Conservation (phyloP, 257 asterid genomes). For the Jaltomata sinuosa region DNA sequence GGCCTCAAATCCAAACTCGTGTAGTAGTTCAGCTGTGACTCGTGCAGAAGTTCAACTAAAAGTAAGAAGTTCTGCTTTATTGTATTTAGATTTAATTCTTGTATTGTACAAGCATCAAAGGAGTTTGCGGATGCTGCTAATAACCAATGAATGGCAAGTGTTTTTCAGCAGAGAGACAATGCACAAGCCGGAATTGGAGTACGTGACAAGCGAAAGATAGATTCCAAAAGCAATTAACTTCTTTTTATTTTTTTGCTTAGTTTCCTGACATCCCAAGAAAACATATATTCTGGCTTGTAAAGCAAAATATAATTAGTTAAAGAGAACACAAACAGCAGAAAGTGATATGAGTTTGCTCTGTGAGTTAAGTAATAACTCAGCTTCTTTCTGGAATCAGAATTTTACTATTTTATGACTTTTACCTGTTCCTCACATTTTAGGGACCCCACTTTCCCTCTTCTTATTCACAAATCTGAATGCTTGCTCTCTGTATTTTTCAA, state of each 20-base stretch:
- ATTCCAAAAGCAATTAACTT: not conserved
- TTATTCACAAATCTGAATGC: not conserved
- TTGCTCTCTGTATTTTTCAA: not conserved
- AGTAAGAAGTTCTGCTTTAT: not conserved
- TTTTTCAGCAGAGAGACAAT: too few species aligned
- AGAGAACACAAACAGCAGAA: not conserved
- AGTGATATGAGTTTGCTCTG: not conserved
- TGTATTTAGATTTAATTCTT: not conserved
- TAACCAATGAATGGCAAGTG: too few species aligned
- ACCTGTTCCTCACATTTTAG: not conserved
- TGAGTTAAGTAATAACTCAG: not conserved
- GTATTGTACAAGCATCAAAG: not conserved
- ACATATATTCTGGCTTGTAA: not conserved
- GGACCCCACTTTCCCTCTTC: not conserved
- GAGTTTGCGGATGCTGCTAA: too few species aligned
- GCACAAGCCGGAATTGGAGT: not conserved
- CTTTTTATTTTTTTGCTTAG: not conserved
- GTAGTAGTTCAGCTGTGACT: too few species aligned
- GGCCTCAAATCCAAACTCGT: too few species aligned
- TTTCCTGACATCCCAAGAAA: constrained; percentile 2
- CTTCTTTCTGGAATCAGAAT: not conserved
- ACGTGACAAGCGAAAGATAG: not conserved
- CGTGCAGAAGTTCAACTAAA: too few species aligned
- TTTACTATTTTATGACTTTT: not conserved
- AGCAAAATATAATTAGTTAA: not conserved